Percentiles rank a stretch among this genome's conserved stretches.
Conservation (phyloP, 176 grass and related monocot species). For the Ensete ventricosum region DNA sequence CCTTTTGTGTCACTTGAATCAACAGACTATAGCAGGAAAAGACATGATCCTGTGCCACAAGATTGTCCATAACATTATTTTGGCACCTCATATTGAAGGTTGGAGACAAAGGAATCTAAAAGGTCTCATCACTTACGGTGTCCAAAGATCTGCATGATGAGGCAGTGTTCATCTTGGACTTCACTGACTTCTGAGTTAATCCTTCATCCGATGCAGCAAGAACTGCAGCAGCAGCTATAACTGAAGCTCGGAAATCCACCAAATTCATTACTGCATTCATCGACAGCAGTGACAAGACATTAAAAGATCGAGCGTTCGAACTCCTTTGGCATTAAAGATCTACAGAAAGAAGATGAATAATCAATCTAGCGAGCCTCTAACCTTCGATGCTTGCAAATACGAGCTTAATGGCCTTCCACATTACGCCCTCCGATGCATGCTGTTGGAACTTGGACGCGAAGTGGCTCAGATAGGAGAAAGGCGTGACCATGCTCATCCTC, state of each 20-base stretch:
- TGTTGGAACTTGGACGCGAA: constrained; percentile 41
- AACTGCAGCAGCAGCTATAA: constrained; percentile 54
- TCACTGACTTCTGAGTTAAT: constrained; percentile 27
- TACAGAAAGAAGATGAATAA: neutral
- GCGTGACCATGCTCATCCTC: constrained; percentile 57
- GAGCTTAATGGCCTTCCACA: constrained; percentile 39
- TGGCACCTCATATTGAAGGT: neutral
- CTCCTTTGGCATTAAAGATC: constrained; percentile 3
- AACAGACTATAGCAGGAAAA: constrained; percentile 88
- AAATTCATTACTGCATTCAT: constrained; percentile 53
- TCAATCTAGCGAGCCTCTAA: neutral
- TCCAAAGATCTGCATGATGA: constrained; percentile 44
- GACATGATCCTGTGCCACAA: constrained; percentile 59
- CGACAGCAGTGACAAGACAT: too few relatives aligned
- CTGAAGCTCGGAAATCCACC: constrained; percentile 44
- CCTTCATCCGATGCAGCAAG: constrained; percentile 32
- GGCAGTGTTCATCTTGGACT: constrained; percentile 35
- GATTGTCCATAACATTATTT: constrained; percentile 1
- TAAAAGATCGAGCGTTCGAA: neutral
- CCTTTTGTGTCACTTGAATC: constrained; percentile 35
- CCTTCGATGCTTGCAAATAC: constrained; percentile 53
- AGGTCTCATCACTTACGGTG: constrained; percentile 37
- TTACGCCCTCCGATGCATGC: constrained; percentile 30
- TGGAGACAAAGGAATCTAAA: neutral
- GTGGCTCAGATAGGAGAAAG: constrained; percentile 64